Evolutionary conservation across 768 basidiomycete genomes (phyloP).

Genomic region (Collybia nuda): DNA sequence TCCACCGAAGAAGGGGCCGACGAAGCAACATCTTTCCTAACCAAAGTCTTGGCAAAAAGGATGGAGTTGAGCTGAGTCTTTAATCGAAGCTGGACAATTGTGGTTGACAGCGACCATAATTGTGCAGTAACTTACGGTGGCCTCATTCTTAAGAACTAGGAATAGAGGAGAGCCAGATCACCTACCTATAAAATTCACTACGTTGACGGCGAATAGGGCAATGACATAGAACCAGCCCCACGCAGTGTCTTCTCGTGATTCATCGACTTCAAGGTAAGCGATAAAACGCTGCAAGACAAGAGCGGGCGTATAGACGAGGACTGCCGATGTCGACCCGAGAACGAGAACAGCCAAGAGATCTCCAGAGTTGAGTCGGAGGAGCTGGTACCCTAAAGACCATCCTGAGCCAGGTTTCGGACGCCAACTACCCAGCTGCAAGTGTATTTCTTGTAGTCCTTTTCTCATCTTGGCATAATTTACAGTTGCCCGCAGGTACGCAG

Average conservation of each 20-base stretch:
- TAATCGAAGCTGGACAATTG: conserved; percentile 66
- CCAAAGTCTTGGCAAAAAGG: conserved; percentile 83
- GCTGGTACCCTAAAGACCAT: conserved; percentile 61
- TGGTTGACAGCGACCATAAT: conserved; percentile 69
- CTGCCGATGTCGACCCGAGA: conserved; percentile 57
- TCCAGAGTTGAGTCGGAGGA: conserved; percentile 53
- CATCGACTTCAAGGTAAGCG: conserved; percentile 63
- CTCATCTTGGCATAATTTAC: conserved; percentile 66
- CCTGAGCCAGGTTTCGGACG: conserved; percentile 60
- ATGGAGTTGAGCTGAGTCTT: conserved; percentile 80
- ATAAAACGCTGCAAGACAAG: conserved; percentile 63
- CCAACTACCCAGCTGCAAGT: conserved; percentile 57
- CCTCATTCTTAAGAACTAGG: not conserved
- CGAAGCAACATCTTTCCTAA: conserved; percentile 81
- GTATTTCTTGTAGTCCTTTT: conserved; percentile 46
- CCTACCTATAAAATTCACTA: conserved; percentile 30
- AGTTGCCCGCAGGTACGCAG: conserved; percentile 67
- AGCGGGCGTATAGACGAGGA: conserved; percentile 62
- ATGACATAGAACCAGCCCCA: conserved; percentile 74
- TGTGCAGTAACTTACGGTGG: conserved; percentile 54
- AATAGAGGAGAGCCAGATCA: not conserved
- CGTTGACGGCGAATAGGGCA: conserved; percentile 32
- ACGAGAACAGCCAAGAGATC: conserved; percentile 39
- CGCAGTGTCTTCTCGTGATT: conserved; percentile 46
- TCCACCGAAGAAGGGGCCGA: conserved; percentile 33